Evolutionary conservation across 2,329 filamentous ascomycete genomes (phyloP).

Genomic region (Thermothelomyces thermophilus): DNA sequence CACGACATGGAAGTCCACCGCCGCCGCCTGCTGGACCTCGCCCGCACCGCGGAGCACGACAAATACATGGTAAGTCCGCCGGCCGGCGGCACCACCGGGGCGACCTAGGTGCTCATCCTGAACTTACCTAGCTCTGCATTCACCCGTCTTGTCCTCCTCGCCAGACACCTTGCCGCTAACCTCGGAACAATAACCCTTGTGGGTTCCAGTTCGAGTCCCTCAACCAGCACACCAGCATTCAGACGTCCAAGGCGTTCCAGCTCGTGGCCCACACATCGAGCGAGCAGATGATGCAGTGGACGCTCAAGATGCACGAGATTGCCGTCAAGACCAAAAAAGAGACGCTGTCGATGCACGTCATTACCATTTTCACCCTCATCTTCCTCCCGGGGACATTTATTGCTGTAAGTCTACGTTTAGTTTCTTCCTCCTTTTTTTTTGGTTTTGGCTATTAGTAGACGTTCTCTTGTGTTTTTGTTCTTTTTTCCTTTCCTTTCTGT

Average conservation of each 20-base stretch:
- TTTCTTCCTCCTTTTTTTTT: no score
- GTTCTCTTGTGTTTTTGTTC: no score
- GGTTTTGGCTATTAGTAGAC: no score
- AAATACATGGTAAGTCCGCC: constrained; percentile 1
- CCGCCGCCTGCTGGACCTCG: background rate
- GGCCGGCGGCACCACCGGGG: no score
- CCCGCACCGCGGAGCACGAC: background rate
- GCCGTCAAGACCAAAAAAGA: constrained; percentile 3
- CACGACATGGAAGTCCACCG: background rate
- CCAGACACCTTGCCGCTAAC: no score
- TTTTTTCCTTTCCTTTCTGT: background rate
- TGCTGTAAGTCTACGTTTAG: background rate
- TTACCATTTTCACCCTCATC: constrained; percentile 1
- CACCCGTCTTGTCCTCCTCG: no score
- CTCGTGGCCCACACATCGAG: background rate
- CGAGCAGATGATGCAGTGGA: constrained; percentile 2
- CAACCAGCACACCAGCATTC: constrained; percentile 2
- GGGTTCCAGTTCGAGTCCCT: constrained; percentile 2
- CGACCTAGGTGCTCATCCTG: no score
- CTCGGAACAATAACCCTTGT: no score
- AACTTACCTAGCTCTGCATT: no score
- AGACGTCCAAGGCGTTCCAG: constrained; percentile 4
- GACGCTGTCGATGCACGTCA: constrained; percentile 1
- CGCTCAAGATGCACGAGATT: background rate
- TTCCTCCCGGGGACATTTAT: background rate